Percentiles rank a stretch among this genome's conserved stretches.
phyloP scores from a whole-genome alignment of 2,329 filamentous ascomycete species.

The Lecanicillium sp. region DNA sequence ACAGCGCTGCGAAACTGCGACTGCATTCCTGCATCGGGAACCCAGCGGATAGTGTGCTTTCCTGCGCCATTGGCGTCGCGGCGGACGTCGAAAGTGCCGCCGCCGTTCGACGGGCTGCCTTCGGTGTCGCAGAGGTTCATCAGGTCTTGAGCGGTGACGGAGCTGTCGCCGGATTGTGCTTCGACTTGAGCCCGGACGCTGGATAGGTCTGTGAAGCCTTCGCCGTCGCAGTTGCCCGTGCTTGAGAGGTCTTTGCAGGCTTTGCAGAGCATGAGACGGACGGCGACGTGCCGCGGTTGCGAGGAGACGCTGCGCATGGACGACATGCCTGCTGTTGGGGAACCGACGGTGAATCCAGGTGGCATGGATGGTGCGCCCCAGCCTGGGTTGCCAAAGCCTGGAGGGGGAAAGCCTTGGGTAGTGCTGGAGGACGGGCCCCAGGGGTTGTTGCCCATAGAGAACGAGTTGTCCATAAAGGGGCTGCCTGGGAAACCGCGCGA shows the following conservation, averaged over 20 bases:
- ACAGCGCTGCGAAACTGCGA: constrained; percentile 34
- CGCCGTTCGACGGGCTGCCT: constrained; percentile 77
- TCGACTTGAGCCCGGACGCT: constrained; percentile 59
- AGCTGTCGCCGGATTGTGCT: constrained; percentile 34
- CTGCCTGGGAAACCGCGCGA: constrained; percentile 32
- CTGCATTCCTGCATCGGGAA: constrained; percentile 40
- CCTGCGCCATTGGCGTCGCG: constrained; percentile 33
- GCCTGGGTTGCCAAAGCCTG: constrained; percentile 34
- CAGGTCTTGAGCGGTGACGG: constrained; percentile 53
- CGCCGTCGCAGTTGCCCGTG: constrained; percentile 29
- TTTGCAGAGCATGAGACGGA: constrained; percentile 67
- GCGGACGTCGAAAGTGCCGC: constrained; percentile 72
- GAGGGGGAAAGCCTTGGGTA: constrained; percentile 33
- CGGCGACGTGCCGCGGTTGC: constrained; percentile 56
- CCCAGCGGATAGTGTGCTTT: constrained; percentile 42
- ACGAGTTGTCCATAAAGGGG: constrained; percentile 33
- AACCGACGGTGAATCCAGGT: constrained; percentile 24
- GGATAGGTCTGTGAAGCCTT: constrained; percentile 63
- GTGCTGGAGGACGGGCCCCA: constrained; percentile 31
- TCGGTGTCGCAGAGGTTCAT: constrained; percentile 85
- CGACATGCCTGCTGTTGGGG: constrained; percentile 20
- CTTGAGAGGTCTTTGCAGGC: constrained; percentile 59
- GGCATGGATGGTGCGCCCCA: constrained; percentile 27
- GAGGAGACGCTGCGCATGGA: constrained; percentile 23
- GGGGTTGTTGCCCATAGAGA: constrained; percentile 26